A percentile compares a stretch with the other conserved stretches of the same genome.
These are phyloP conservation scores for Madurella fahalii DNA, from an alignment of 2,329 filamentous ascomycete genomes.

Conservation along the genomic window DNA sequence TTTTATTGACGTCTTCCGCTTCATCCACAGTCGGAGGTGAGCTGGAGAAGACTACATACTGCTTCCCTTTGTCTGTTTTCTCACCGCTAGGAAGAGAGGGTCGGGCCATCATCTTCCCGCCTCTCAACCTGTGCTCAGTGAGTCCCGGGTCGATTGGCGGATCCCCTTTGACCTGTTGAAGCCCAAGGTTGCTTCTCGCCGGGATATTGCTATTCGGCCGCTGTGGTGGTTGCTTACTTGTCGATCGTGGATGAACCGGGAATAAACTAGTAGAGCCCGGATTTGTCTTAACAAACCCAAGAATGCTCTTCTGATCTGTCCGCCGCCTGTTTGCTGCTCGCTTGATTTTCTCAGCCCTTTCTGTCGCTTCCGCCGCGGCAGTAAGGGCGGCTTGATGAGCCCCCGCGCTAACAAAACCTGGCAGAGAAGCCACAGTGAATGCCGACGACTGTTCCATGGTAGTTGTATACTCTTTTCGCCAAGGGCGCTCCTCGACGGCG, in stretches of 20 bases:
- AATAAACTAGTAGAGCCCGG: slow-evolving; percentile 13
- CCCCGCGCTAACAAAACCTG: slow-evolving; percentile 60
- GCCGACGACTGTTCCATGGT: slow-evolving; percentile 57
- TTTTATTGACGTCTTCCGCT: slow-evolving; percentile 14
- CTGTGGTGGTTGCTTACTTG: neutral
- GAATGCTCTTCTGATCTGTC: slow-evolving; percentile 40
- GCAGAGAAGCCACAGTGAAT: slow-evolving; percentile 56
- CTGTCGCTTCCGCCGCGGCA: slow-evolving; percentile 23
- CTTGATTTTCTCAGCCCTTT: slow-evolving; percentile 14
- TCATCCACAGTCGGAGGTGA: slow-evolving; percentile 38
- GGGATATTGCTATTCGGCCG: neutral
- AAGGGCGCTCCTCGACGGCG: slow-evolving; percentile 31
- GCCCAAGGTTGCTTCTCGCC: neutral
- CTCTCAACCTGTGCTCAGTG: slow-evolving; percentile 41
- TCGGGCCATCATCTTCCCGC: slow-evolving; percentile 33
- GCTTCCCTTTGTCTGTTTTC: slow-evolving; percentile 33
- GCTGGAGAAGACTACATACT: slow-evolving; percentile 57
- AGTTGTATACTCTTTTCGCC: slow-evolving; percentile 48
- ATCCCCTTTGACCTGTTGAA: slow-evolving; percentile 7
- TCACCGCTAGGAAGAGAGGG: slow-evolving; percentile 29
- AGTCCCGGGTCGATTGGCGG: slow-evolving; percentile 25
- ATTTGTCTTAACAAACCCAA: slow-evolving; percentile 37
- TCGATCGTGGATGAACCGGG: neutral
- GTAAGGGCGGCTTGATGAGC: slow-evolving; percentile 45
- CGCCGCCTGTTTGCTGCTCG: slow-evolving; percentile 32